phyloP scores from a whole-genome alignment of 2,329 filamentous ascomycete genomes.

The Nemania sp. region DNA sequence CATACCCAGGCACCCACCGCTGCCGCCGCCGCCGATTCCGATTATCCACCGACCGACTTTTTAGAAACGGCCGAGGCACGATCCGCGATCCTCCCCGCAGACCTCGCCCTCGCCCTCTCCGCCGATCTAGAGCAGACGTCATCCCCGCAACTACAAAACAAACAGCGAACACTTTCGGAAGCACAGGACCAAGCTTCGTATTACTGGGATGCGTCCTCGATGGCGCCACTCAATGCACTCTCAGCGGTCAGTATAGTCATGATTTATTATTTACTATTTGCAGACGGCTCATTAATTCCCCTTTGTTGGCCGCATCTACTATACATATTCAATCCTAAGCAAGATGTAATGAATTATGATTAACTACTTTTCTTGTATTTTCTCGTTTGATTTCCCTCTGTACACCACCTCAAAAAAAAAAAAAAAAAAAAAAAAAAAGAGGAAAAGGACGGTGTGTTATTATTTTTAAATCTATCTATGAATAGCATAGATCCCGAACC shows the following conservation, averaged over 20 bases:
- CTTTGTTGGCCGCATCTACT: not conserved
- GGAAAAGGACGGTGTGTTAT: no score
- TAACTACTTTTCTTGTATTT: not conserved
- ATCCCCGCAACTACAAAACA: slow-evolving; percentile 14
- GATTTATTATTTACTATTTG: slow-evolving; percentile 17
- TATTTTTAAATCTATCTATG: slow-evolving; percentile 1
- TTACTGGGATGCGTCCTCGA: slow-evolving; percentile 69
- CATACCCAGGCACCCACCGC: slow-evolving; percentile 27
- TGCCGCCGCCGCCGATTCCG: no score
- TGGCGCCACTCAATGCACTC: slow-evolving; percentile 66
- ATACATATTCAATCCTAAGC: not conserved
- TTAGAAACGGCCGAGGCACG: slow-evolving; percentile 43
- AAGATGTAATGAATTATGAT: not conserved
- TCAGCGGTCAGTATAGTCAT: slow-evolving; percentile 62
- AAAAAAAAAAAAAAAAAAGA: no score
- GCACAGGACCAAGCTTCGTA: slow-evolving; percentile 54
- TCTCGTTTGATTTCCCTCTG: not conserved
- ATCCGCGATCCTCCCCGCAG: slow-evolving; percentile 43
- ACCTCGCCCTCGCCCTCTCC: slow-evolving; percentile 46
- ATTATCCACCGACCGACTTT: slow-evolving; percentile 42
- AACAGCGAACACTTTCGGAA: slow-evolving; percentile 17
- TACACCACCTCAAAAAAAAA: not conserved
- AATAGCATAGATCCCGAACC: slow-evolving; percentile 1
- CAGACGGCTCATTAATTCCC: not conserved
- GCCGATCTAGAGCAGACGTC: slow-evolving; percentile 40